Percentiles rank a stretch among this genome's conserved stretches.
phyloP scores from a whole-genome alignment of 805 yeast species.

The Saturnispora bothae region DNA sequence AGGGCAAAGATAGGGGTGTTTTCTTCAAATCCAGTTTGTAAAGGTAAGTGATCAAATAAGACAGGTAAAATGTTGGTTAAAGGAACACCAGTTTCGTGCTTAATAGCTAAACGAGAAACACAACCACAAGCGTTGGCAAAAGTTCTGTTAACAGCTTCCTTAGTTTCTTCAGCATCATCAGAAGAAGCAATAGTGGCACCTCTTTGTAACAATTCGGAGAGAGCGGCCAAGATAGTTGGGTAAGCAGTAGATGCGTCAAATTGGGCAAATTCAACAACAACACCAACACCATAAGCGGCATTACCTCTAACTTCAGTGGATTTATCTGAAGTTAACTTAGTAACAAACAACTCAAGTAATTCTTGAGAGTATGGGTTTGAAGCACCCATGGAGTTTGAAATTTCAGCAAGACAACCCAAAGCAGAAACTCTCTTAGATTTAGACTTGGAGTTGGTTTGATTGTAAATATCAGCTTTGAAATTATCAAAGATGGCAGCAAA shows the following conservation, averaged over 20 bases:
- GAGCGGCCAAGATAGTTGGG: conserved; percentile 53
- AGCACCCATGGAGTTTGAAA: conserved; percentile 62
- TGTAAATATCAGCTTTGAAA: conserved; percentile 54
- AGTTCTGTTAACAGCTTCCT: conserved; percentile 71
- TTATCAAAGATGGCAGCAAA: conserved; percentile 61
- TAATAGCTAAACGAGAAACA: conserved; percentile 82
- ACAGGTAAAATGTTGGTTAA: conserved; percentile 65
- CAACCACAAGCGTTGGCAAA: conserved; percentile 96
- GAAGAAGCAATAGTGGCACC: conserved; percentile 55
- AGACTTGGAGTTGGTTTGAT: conserved; percentile 50
- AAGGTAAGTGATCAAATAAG: conserved; percentile 70
- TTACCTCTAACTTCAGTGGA: conserved; percentile 86
- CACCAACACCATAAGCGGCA: conserved; percentile 93
- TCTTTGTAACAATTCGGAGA: conserved; percentile 65
- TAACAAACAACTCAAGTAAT: conserved; percentile 57
- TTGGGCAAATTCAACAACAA: conserved; percentile 44
- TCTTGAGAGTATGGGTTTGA: conserved; percentile 59
- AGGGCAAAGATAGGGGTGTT: conserved; percentile 81
- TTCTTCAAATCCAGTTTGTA: conserved; percentile 84
- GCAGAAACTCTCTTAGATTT: conserved; percentile 71
- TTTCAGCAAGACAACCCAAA: conserved; percentile 86
- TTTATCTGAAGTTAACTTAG: conserved; percentile 61
- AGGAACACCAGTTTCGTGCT: conserved; percentile 65
- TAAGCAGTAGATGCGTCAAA: conserved; percentile 53
- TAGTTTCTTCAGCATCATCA: conserved; percentile 64